Evolutionary conservation across 768 basidiomycete genomes (phyloP).

Genomic region (Cyclocybe cylindracea): DNA sequence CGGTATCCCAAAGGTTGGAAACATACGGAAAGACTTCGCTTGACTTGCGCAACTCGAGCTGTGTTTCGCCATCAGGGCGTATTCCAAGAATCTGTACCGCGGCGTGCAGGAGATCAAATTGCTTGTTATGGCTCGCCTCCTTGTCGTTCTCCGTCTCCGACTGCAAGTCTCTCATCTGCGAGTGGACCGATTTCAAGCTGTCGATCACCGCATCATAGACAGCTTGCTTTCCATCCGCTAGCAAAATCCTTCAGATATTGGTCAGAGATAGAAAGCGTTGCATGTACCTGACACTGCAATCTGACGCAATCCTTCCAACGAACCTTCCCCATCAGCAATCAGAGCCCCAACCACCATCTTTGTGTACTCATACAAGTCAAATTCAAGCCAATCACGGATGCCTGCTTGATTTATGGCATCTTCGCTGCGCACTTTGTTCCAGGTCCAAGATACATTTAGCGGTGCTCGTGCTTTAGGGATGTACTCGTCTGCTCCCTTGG

Average conservation of each 20-base stretch:
- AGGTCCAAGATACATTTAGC: background rate
- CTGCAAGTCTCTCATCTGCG: too few species aligned
- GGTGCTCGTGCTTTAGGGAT: slow-evolving; percentile 12
- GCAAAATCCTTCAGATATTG: background rate
- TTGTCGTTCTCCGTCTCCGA: too few species aligned
- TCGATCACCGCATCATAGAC: slow-evolving; percentile 1
- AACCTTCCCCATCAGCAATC: background rate
- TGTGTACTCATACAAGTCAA: slow-evolving; percentile 8
- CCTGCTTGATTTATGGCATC: background rate
- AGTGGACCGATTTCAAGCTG: too few species aligned
- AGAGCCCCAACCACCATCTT: slow-evolving; percentile 1
- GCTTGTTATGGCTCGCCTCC: too few species aligned
- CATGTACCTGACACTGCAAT: slow-evolving; percentile 4
- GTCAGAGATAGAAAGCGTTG: background rate
- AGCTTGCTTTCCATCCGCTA: slow-evolving; percentile 12
- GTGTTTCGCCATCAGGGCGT: too few species aligned
- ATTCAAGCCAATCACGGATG: slow-evolving; percentile 5
- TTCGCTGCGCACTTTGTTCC: slow-evolving; percentile 1
- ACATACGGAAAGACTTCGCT: too few species aligned
- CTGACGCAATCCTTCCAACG: slow-evolving; percentile 1
- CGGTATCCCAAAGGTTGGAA: too few species aligned
- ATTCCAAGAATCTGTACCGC: too few species aligned
- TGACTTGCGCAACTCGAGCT: too few species aligned
- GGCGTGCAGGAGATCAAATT: too few species aligned
- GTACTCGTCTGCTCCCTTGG: slow-evolving; percentile 1